Conservation (phyloP, 495 filamentous ascomycete genomes). For the Xylaria curta region DNA sequence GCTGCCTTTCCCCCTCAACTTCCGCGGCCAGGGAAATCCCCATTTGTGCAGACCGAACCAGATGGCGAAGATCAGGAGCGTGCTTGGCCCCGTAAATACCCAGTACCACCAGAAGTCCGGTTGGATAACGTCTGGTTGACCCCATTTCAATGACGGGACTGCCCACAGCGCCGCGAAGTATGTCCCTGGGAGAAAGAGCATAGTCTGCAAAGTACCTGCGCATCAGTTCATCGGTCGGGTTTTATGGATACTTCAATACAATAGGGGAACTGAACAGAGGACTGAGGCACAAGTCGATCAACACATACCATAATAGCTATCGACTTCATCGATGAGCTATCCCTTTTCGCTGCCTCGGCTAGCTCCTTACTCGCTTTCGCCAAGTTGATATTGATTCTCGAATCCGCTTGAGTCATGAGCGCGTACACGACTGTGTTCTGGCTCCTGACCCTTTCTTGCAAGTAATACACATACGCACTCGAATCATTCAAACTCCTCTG, state of each 20-base stretch:
- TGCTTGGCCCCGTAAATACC: constrained; percentile 41
- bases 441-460: constrained; percentile 35
- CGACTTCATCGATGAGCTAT: constrained; percentile 48
- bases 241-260: not conserved
- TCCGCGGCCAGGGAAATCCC: not conserved
- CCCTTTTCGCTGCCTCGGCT: constrained; percentile 40
- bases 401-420: constrained; percentile 37
- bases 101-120: constrained; percentile 48
- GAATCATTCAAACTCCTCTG: constrained; percentile 35
- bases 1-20: not conserved
- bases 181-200: constrained; percentile 47
- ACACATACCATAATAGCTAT: constrained; percentile 40
- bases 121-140: constrained; percentile 35
- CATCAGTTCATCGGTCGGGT: not conserved
- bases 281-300: not conserved
- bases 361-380: constrained; percentile 31
- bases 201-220: constrained; percentile 28
- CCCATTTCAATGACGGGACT: constrained; percentile 46
- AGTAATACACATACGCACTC: constrained; percentile 33
- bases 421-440: constrained; percentile 39
- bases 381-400: constrained; percentile 19
- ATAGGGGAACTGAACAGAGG: not conserved
- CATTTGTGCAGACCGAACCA: constrained; percentile 30
- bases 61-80: constrained; percentile 33
- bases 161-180: constrained; percentile 48